Base-by-base conservation (phyloP, 305 asterid genomes). In the Rubia tinctorum region DNA sequence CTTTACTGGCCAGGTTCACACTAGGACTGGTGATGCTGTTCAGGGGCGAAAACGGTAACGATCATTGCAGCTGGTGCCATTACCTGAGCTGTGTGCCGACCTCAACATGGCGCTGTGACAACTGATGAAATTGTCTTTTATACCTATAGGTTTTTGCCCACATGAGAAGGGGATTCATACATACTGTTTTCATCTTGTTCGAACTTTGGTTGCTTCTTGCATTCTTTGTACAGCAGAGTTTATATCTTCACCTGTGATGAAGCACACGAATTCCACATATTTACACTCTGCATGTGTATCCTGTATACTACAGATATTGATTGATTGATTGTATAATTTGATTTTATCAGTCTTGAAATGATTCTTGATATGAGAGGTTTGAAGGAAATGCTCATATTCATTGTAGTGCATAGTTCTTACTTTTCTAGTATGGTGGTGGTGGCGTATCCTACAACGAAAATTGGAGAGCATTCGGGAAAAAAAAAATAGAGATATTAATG, bases 71-170 rank as follows among this genome's bases (percentile, higher is more conserved):
- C 73, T 93, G 97, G 98, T 93, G 97, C 82, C 98, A 85, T 83
- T 93, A 91, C 42, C 74, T 93, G 47, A 91, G 98, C 84, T 91
- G 98, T 66, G 95, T 93, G 75, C 98, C 97, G 20, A 93, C 96
- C 53, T 89, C 97, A 67, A 86, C 85, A 77, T 93, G 98, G 98
- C 86, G 84, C 66, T 93, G 98, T 67, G 71, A 85, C 72, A 79
- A 87, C 69, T 89, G 82, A 85, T 76, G 37, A 22, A 11, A 1
- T 44, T 14, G 14, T 42, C 8, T 15, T 53, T 17, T 22, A 62
- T 47, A 44, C 4, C 12, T 17, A 15, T 70, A 76, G 37, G 55
- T n/a, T 55, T 14, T 49, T 49, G 20, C 68, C 63, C 63, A 6
- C 1, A 58, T 58, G 63, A 7, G 51, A 18, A n/a, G 22, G 55